These are phyloP conservation scores for Salix suchowensis DNA, from an alignment of 345 rosid genomes.

Conservation along the genomic window DNA sequence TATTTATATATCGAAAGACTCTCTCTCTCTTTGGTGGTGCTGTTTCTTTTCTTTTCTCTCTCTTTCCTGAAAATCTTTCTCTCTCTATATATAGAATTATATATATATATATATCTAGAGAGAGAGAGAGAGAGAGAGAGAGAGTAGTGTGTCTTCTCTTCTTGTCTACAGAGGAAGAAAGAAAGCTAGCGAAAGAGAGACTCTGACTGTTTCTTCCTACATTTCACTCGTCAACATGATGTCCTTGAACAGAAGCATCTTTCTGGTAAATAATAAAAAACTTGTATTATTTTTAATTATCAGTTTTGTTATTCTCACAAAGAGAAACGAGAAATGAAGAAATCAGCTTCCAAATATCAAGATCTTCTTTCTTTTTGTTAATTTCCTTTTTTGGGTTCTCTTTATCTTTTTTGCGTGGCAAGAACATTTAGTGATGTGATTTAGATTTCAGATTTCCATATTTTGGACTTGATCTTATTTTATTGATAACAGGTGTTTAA, in stretches of 20 bases:
- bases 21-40: neutral
- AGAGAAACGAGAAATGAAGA: neutral
- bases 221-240: constrained; percentile 23
- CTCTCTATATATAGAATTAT: too few relatives aligned
- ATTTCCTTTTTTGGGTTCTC: neutral
- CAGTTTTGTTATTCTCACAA: too few relatives aligned
- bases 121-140: neutral
- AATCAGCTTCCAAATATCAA: neutral
- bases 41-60: neutral
- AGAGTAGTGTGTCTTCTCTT: neutral
- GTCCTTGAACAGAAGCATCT: constrained; percentile 16
- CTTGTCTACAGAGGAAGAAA: neutral
- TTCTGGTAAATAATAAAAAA: constrained; percentile 14
- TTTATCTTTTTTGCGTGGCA: neutral
- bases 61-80: neutral
- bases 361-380: neutral
- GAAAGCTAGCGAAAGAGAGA: neutral
- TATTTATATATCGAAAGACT: neutral
- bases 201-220: constrained; percentile 2
- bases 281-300: neutral
- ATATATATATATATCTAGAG: neutral
- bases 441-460: neutral
- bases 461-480: neutral
- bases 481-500: neutral
- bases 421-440: neutral